Conservation (phyloP, 257 asterid genomes). For the Avicennia marina region DNA sequence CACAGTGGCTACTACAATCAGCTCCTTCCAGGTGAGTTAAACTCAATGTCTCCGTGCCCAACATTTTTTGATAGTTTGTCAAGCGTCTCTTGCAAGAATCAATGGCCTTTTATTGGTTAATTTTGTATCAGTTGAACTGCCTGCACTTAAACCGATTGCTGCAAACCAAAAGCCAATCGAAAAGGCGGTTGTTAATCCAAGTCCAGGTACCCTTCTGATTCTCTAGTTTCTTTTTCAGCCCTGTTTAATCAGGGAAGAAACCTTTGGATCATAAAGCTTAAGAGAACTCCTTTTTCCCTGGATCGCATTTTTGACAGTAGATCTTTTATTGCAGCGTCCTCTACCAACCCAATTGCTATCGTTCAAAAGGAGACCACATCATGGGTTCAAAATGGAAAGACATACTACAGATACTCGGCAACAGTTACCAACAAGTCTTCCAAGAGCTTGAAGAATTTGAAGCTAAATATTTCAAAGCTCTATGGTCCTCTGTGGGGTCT, state of each 20-base stretch:
- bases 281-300: too few relatives aligned
- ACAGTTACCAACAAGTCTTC: slow-evolving; percentile 67
- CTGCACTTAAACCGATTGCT: slow-evolving; percentile 36
- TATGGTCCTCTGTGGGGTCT: slow-evolving; percentile 98
- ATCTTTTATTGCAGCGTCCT: slow-evolving; percentile 42
- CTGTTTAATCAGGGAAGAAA: not conserved
- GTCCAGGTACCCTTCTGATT: slow-evolving; percentile 49
- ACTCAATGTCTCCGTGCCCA: too few relatives aligned
- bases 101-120: not conserved
- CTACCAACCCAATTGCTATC: slow-evolving; percentile 36
- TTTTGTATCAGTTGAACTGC: slow-evolving; percentile 40
- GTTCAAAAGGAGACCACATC: slow-evolving; percentile 56
- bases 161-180: slow-evolving; percentile 37
- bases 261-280: too few relatives aligned
- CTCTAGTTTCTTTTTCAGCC: not conserved
- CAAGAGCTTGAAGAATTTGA: slow-evolving; percentile 68
- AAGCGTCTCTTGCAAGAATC: slow-evolving; percentile 3
- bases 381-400: slow-evolving; percentile 65
- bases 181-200: slow-evolving; percentile 36
- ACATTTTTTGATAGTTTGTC: too few relatives aligned
- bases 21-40: slow-evolving; percentile 72
- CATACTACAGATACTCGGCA: slow-evolving; percentile 75
- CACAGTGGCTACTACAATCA: slow-evolving; percentile 68
- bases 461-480: slow-evolving; percentile 59
- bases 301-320: too few relatives aligned